These are phyloP conservation scores for Albizia julibrissin DNA, from an alignment of 306 rosid species.

Conservation along the genomic window DNA sequence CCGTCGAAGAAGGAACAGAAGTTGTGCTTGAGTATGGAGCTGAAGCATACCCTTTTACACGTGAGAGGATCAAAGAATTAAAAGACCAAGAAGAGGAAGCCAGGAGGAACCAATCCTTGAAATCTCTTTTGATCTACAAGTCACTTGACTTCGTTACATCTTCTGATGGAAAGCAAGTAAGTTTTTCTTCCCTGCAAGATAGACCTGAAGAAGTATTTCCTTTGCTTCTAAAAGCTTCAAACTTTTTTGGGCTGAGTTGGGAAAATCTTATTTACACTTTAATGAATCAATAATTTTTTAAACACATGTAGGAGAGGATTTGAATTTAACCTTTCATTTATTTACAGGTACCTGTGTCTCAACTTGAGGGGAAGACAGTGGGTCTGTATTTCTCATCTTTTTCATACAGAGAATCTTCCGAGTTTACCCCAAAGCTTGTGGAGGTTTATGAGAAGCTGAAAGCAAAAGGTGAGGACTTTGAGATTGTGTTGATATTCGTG, in stretches of 20 bases:
- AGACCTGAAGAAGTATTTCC: neutral
- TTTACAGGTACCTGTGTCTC: slow-evolving; percentile 56
- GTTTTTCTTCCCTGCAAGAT: neutral
- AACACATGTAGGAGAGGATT: neutral
- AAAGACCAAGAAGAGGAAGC: slow-evolving; percentile 54
- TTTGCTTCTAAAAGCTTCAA: neutral
- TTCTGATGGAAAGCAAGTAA: slow-evolving; percentile 54
- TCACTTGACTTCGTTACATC: slow-evolving; percentile 62
- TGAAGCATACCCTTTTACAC: slow-evolving; percentile 63
- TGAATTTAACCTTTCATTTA: slow-evolving; percentile 28
- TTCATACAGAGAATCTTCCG: slow-evolving; percentile 20
- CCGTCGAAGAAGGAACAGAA: slow-evolving; percentile 43
- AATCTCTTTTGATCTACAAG: slow-evolving; percentile 47
- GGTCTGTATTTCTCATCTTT: slow-evolving; percentile 58
- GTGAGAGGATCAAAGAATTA: slow-evolving; percentile 51
- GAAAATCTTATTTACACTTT: neutral
- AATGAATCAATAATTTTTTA: neutral
- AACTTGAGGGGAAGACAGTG: slow-evolving; percentile 72
- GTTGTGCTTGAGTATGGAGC: slow-evolving; percentile 51
- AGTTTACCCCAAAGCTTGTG: slow-evolving; percentile 52
- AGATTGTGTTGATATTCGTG: slow-evolving; percentile 58
- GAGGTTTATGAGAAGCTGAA: slow-evolving; percentile 61
- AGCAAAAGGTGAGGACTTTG: slow-evolving; percentile 56
- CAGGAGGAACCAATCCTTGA: slow-evolving; percentile 58
- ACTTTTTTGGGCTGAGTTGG: neutral